A percentile compares a stretch with the other conserved stretches of the same genome.
Evolutionary conservation across 768 basidiomycete species (phyloP).

Genomic region (Aureoboletus auriporus): DNA sequence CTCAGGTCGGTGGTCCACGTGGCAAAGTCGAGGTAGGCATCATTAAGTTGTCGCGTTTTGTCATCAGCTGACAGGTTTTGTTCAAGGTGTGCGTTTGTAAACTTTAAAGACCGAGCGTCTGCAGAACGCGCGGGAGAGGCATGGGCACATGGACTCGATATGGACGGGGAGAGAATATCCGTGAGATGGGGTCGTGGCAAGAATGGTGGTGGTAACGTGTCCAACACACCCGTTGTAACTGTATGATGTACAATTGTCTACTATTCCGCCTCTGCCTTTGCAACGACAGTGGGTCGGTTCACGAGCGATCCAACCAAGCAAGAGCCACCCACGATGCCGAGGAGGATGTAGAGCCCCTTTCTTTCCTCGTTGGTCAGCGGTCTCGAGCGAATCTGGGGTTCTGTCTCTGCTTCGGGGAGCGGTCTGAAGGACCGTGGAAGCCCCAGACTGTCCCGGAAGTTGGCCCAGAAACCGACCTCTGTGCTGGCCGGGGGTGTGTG

Average conservation of each 20-base stretch:
- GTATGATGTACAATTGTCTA: conserved; percentile 8
- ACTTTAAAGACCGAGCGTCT: conserved; percentile 77
- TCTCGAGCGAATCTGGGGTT: conserved; percentile 22
- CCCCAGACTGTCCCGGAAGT: conserved; percentile 35
- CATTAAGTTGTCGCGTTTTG: neutral
- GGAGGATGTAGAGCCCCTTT: conserved; percentile 45
- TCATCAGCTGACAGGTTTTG: neutral
- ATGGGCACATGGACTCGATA: conserved; percentile 87
- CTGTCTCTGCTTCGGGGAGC: conserved; percentile 8
- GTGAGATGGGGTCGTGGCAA: conserved; percentile 89
- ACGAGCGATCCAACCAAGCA: conserved; percentile 41
- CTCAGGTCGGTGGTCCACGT: conserved; percentile 86
- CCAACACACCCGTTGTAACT: conserved; percentile 4
- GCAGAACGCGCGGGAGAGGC: conserved; percentile 88
- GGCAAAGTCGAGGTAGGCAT: conserved; percentile 65
- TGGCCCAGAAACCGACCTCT: conserved; percentile 25
- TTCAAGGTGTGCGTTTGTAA: conserved; percentile 87
- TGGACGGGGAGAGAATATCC: conserved; percentile 67
- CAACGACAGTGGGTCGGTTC: conserved; percentile 8
- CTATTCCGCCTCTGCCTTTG: neutral
- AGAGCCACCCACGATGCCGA: conserved; percentile 46
- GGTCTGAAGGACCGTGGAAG: conserved; percentile 30
- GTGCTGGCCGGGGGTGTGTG: conserved; percentile 13
- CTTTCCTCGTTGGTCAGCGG: conserved; percentile 41
- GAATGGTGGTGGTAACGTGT: conserved; percentile 26